Evolutionary conservation across 495 filamentous ascomycete species (phyloP), one percentile per base, ranked within the genome.

Genomic region (Hamigera avellanea): DNA sequence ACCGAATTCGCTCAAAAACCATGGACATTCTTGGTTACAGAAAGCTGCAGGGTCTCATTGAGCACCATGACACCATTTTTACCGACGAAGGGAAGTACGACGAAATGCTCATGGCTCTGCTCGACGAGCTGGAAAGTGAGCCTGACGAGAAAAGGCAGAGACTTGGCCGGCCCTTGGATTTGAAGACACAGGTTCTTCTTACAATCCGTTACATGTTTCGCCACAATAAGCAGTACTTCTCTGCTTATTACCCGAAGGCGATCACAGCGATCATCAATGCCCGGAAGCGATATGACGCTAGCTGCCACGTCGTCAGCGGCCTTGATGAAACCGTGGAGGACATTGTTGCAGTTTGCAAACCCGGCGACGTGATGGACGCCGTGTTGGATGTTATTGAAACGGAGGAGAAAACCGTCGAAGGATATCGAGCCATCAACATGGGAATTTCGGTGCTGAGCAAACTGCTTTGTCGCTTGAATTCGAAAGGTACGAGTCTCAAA

Each of bases 1-100:
- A 70, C 14, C 79, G 81, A 19, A 75, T 95, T 35, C 74, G 72
- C 23, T 70, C 73, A 8, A 69, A 73, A 42, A 74, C 72, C 6
- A 72, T 95, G 25, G 87, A 94, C 48, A 82, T 86, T 4, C 82
- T 86, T 44, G 86, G 83, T 35, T 93, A 95, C 61, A 78, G 88
- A 33, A 86, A 91, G 41, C 58, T 95, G 8, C 88, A 93, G 53
- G 71, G 76, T 17, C 70, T 95, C 40, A 79, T 89, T 44, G 75
- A 81, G 36, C 77, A 78, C 42, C 78, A 78, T 13, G 55, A 64
- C 21, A 62, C 71, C 29, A 69, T 81, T 32, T 78, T 75, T 50
- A 48, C 61, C 25, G 58, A 63, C 14, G 62, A 68, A 32, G 54
- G 59, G 36, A 67, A 71, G 44, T 93, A 89, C 45, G 74, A 81